Conservation (phyloP, 163 green algal genomes). For the Prototheca wickerhamii region DNA sequence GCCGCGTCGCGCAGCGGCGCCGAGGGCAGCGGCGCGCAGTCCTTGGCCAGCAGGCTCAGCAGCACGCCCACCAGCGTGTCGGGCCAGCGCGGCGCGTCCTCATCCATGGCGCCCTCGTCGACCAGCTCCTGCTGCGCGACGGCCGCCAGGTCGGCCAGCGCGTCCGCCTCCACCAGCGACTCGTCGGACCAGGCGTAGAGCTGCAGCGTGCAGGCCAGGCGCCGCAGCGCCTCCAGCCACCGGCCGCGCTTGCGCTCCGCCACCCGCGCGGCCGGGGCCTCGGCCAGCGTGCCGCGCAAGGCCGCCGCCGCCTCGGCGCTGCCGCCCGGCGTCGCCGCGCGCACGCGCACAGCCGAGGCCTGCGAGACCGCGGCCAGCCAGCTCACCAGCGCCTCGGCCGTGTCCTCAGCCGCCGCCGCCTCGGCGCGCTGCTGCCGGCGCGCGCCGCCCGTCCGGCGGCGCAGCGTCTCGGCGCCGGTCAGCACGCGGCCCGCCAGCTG, state of each 20-base stretch:
- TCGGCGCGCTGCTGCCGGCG: too few relatives aligned
- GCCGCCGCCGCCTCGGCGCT: neutral
- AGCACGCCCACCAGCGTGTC: conserved; percentile 68
- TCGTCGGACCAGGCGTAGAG: conserved; percentile 35
- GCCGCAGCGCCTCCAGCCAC: conserved; percentile 17
- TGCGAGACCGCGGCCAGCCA: too few relatives aligned
- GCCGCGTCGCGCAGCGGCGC: conserved; percentile 54
- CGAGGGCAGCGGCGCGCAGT: conserved; percentile 40
- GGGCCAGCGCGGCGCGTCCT: conserved; percentile 36
- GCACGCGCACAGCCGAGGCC: too few relatives aligned
- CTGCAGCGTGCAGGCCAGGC: conserved; percentile 41
- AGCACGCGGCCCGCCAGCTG: too few relatives aligned
- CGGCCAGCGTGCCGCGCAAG: neutral
- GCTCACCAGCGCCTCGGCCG: too few relatives aligned
- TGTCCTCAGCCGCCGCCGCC: too few relatives aligned
- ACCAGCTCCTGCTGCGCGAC: conserved; percentile 4
- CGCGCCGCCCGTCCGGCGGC: too few relatives aligned
- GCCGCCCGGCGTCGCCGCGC: too few relatives aligned
- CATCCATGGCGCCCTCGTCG: neutral
- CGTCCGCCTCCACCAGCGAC: conserved; percentile 8
- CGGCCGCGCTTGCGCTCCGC: neutral
- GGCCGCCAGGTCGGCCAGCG: conserved; percentile 4
- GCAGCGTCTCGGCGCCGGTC: too few relatives aligned
- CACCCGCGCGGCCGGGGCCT: conserved; percentile 4
- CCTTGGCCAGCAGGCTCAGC: conserved; percentile 54